Percentiles rank a stretch among this genome's conserved stretches.
These are phyloP conservation scores for Phytophthora quininea DNA, from an alignment of 352 stramenopile species.

Conservation along the genomic window DNA sequence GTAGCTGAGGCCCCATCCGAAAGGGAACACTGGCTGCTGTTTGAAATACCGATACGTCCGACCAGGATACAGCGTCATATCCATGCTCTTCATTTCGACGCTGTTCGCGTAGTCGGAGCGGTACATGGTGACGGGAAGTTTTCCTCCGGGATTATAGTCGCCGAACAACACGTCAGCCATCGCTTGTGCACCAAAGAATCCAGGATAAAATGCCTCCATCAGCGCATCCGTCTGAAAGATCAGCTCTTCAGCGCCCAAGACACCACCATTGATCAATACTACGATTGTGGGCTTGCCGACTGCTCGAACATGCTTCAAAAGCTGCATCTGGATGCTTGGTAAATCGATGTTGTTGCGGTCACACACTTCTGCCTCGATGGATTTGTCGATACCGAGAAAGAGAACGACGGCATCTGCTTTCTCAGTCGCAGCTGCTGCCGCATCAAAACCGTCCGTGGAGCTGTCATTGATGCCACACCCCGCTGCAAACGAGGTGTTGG, in stretches of 20 bases:
- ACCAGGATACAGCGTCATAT: background rate
- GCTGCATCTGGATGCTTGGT: conserved; percentile 61
- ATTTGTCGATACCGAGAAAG: conserved; percentile 74
- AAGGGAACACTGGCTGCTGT: conserved; percentile 21
- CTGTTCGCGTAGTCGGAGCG: conserved; percentile 77
- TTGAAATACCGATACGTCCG: background rate
- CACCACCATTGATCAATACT: conserved; percentile 85
- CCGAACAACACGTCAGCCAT: conserved; percentile 33
- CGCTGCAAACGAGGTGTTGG: background rate
- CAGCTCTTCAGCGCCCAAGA: conserved; percentile 70
- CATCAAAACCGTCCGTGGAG: conserved; percentile 30
- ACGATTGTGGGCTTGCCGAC: conserved; percentile 49
- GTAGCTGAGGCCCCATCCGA: conserved; percentile 88
- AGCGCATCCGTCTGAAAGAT: conserved; percentile 55
- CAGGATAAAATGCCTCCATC: conserved; percentile 73
- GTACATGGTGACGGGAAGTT: conserved; percentile 32
- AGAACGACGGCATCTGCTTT: conserved; percentile 59
- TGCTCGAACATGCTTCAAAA: conserved; percentile 60
- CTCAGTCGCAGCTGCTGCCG: conserved; percentile 33
- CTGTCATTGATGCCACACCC: background rate
- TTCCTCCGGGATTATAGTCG: background rate
- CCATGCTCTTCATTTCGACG: conserved; percentile 25
- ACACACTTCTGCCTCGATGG: conserved; percentile 61
- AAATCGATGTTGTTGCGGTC: conserved; percentile 68
- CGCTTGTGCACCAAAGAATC: conserved; percentile 70